Base-by-base conservation (phyloP, 495 filamentous ascomycete species). In the Talaromyces trachyspermus region DNA sequence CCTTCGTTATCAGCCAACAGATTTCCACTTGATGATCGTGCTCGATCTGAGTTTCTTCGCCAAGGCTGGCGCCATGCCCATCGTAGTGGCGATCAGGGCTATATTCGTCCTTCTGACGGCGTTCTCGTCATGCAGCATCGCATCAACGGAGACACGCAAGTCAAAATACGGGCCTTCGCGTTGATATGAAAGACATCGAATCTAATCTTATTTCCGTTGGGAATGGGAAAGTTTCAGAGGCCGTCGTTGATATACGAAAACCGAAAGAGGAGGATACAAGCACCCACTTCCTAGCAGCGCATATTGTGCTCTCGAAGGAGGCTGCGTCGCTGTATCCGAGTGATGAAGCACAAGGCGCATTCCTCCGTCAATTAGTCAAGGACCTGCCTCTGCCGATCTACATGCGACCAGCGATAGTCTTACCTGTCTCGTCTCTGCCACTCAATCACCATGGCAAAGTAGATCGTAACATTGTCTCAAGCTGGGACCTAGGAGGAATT, bases 91-190 rank as follows among this genome's bases (percentile, higher is more conserved):
- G 72, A 78, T 43, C 43, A 43, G 0, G 69, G 65, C 2, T 53
- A 75, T 0, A 4, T 18, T 4, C 14, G n/a, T 1, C 12, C 22
- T 5, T n/a, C n/a, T n/a, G 32, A 47, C 30, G 20, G 69, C 46
- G 9, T 49, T 0, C 27, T 80, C 1, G 36, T 66, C 0, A 54
- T 73, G 27, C 36, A 58, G 1, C 61, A 63, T 2, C 68, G 77
- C 1, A 64, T 75, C 4, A 49, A 44, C 0, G 73, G 72, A 2
- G 51, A 74, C 51, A 66, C 58, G 0, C 71, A 76, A 46, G 53
- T 79, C 27, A 80, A 81, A 51, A 35, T 78, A 1, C 56, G 68
- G 77, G 77, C 0, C n/a, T 75, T 2, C 71, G 75, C 0, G 66
- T 78, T 10, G 75, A 79, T 1, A 56, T 80, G 2, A 11, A 44